Evolutionary conservation across 441 rosid genomes (phyloP).

Genomic region (Populus hybrid): DNA sequence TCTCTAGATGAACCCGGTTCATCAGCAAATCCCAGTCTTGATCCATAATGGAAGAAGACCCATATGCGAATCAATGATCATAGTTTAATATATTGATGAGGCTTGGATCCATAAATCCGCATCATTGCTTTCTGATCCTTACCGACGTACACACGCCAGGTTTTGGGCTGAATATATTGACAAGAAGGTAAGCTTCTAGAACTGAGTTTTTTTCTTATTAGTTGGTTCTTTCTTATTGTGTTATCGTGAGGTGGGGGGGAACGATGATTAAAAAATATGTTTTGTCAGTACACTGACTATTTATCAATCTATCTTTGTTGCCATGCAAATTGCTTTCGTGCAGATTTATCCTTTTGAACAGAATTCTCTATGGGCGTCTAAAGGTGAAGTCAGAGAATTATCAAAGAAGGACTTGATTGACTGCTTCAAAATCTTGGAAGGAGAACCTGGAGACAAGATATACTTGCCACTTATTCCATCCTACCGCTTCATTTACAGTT

Average conservation of each 20-base stretch:
- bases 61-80: not conserved
- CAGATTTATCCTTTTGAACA: not conserved
- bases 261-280: not conserved
- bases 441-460: not conserved
- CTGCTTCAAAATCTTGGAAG: not conserved
- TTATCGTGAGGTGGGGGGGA: too few species aligned
- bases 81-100: conserved; percentile 15
- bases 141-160: not conserved
- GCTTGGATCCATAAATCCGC: conserved; percentile 11
- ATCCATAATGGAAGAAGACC: not conserved
- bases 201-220: not conserved
- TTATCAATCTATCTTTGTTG: not conserved
- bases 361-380: not conserved
- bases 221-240: too few species aligned
- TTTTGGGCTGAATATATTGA: conserved; percentile 7
- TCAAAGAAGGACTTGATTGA: not conserved
- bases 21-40: conserved; percentile 3
- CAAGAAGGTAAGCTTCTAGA: not conserved
- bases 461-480: not conserved
- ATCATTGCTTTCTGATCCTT: not conserved
- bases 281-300: too few species aligned
- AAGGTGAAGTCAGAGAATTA: not conserved
- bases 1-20: conserved; percentile 8
- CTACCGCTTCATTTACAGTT: not conserved
- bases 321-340: not conserved